These are phyloP conservation scores for Entophlyctis luteolus DNA, from an alignment of 192 early-diverging fungal genomes.

Conservation along the genomic window DNA sequence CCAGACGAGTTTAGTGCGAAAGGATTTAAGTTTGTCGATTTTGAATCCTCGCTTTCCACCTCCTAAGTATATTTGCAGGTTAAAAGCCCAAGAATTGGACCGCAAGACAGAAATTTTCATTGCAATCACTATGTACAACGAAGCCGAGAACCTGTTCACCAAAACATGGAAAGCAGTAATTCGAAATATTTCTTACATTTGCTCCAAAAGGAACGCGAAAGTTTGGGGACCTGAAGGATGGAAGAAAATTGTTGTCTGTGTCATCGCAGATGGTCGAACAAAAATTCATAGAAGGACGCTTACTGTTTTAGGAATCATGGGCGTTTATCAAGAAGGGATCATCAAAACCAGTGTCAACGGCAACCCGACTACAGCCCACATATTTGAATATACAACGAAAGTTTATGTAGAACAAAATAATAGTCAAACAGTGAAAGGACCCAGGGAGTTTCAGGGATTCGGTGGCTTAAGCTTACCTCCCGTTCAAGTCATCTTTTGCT, in stretches of 20 bases:
- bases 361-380: slow-evolving; percentile 62
- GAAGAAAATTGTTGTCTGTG: slow-evolving; percentile 50
- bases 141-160: slow-evolving; percentile 83
- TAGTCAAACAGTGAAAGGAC: slow-evolving; percentile 20
- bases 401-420: slow-evolving; percentile 58
- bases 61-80: slow-evolving; percentile 18
- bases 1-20: slow-evolving; percentile 68
- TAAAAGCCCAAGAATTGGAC: slow-evolving; percentile 56
- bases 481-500: slow-evolving; percentile 70
- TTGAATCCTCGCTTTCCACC: not conserved
- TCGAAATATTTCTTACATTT: slow-evolving; percentile 85
- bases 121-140: slow-evolving; percentile 81
- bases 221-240: slow-evolving; percentile 61
- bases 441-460: not conserved
- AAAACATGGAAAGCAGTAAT: slow-evolving; percentile 80
- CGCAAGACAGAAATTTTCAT: slow-evolving; percentile 84
- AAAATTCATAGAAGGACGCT: slow-evolving; percentile 54
- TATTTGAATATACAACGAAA: slow-evolving; percentile 76
- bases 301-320: slow-evolving; percentile 61
- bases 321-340: slow-evolving; percentile 47
- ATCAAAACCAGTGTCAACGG: slow-evolving; percentile 57
- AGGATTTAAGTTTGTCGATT: slow-evolving; percentile 41
- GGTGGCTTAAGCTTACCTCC: slow-evolving; percentile 47
- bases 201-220: slow-evolving; percentile 52
- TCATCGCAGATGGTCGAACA: slow-evolving; percentile 43